phyloP scores from a whole-genome alignment of 2,329 filamentous ascomycete species.

The Aspergillus ustus region DNA sequence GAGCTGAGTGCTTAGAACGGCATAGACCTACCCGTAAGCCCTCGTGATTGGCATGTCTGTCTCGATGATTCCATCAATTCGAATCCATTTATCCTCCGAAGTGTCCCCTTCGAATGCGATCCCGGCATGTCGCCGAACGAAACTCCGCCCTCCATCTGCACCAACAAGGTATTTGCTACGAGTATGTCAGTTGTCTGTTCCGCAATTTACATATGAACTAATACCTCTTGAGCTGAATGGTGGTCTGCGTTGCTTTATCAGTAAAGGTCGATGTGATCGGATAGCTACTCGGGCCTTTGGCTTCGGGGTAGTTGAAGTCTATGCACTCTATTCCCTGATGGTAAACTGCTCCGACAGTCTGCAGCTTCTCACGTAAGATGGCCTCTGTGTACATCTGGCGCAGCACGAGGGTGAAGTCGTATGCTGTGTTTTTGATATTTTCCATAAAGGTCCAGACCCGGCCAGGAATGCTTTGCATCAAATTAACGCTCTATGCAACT shows the following conservation, averaged over 20 bases:
- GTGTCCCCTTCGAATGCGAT: constrained; percentile 17
- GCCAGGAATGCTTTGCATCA: neutral
- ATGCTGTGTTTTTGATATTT: constrained; percentile 42
- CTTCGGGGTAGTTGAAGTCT: neutral
- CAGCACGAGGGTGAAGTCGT: neutral
- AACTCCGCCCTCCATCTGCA: constrained; percentile 14
- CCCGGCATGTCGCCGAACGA: constrained; percentile 10
- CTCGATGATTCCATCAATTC: constrained; percentile 15
- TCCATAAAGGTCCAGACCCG: constrained; percentile 55
- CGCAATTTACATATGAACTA: neutral
- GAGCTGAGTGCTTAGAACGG: neutral
- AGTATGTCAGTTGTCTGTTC: neutral
- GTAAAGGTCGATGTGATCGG: neutral
- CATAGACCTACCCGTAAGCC: neutral
- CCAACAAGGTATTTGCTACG: constrained; percentile 15
- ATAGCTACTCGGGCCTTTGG: neutral
- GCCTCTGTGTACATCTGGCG: constrained; percentile 61
- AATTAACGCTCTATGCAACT: neutral
- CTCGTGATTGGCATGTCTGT: constrained; percentile 12
- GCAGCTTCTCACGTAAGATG: constrained; percentile 47
- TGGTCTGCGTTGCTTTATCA: neutral
- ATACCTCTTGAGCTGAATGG: neutral
- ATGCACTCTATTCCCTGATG: neutral
- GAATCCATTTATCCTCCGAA: constrained; percentile 15
- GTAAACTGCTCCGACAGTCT: neutral